Base-by-base conservation (phyloP, 495 filamentous ascomycete genomes). In the Trichoderma asperelloides region DNA sequence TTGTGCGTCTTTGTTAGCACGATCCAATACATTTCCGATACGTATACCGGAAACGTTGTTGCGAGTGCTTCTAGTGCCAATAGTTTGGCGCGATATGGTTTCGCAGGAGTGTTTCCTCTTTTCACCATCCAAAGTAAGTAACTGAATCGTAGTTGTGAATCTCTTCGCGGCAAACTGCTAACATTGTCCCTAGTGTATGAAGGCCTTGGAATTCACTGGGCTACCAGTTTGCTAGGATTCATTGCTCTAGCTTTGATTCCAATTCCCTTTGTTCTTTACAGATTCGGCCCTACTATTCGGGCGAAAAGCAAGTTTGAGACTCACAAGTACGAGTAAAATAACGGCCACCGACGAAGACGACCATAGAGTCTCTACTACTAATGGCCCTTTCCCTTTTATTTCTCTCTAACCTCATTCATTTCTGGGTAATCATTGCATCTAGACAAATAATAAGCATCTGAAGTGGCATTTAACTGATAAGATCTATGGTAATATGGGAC, bases 21-120 rank as follows among this genome's bases (percentile, higher is more conserved):
- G 8, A 69, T 78, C 13, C 77, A 76, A 63, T 90, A 89, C 68
- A 74, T 87, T 0, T 74, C 84, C 25, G 88, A 91, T 66, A 78
- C 81, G 0, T 90, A 90, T 68, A 80, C 81, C 16, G 79, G 81
- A 5, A 73, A 78, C 21, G 85, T 83, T 39, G 82, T 86, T 2
- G 88, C 88, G 0, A 84, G 81, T 43, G 87, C 88, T 4, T 70
- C 85, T 30, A 86, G 85, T 9, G 87, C 87, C 0, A 89, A 89
- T 66, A 85, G 86, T 12, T 74, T 92, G 30, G 75, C 86, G 4
- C 79, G 89, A 39, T 91, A 91, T 69, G 71, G 75, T 0, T 68
- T 89, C 23, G 87, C 83, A 1, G 85, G 85, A 23, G 84, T 78
- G 3, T 91, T 90, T 71, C 89, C 89, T 7, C 79, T 92, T 0